Percentiles rank a stretch among this genome's conserved stretches.
Conservation (phyloP, 1,284 basidiomycete genomes). For the Puccinia horiana region DNA sequence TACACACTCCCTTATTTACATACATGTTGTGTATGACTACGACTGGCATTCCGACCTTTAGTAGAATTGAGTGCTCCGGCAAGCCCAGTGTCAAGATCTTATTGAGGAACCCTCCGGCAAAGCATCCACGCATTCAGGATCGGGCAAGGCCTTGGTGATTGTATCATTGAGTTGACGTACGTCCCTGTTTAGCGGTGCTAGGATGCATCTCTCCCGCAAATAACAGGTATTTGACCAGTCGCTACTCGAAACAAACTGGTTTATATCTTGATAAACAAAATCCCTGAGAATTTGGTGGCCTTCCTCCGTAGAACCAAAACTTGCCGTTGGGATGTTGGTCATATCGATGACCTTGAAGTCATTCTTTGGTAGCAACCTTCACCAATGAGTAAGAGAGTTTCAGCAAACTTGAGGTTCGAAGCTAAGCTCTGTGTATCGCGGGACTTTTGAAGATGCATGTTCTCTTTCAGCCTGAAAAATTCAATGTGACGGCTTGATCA, state of each 20-base stretch:
- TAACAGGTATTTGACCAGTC: background rate
- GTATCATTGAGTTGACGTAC: background rate
- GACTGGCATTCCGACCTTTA: background rate
- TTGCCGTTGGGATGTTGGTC: background rate
- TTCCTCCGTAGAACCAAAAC: background rate
- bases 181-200: background rate
- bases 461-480: background rate
- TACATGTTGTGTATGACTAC: background rate
- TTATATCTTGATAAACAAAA: background rate
- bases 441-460: background rate
- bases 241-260: background rate
- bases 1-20: background rate
- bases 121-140: background rate
- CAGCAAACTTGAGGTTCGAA: background rate
- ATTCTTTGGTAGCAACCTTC: background rate
- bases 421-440: background rate
- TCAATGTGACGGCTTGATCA: background rate
- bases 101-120: background rate
- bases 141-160: background rate
- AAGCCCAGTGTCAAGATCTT: background rate
- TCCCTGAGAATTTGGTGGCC: background rate
- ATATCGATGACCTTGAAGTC: background rate
- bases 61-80: background rate
- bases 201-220: background rate
- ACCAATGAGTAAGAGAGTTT: background rate